These are phyloP conservation scores for Asclepias syriaca DNA, from an alignment of 257 asterid genomes.

Conservation along the genomic window DNA sequence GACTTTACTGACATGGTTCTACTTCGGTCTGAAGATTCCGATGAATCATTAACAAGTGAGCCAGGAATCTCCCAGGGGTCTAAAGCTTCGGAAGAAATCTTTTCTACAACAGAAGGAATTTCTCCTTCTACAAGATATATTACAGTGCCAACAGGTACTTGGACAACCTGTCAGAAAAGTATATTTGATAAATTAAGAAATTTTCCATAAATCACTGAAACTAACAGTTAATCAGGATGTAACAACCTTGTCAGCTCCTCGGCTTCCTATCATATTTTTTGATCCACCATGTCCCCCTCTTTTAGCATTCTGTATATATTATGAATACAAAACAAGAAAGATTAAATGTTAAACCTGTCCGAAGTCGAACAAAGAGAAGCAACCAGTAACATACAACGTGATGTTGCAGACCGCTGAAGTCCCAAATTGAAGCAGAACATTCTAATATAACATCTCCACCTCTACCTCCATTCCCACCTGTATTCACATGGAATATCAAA, in stretches of 20 bases:
- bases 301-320: slow-evolving; percentile 63
- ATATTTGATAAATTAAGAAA: slow-evolving; percentile 7
- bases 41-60: slow-evolving; percentile 34
- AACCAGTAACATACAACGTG: slow-evolving; percentile 53
- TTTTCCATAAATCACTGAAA: slow-evolving; percentile 3
- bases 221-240: slow-evolving; percentile 9
- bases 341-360: neutral
- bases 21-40: slow-evolving; percentile 29
- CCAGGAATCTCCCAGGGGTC: slow-evolving; percentile 95
- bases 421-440: slow-evolving; percentile 77
- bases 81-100: slow-evolving; percentile 44
- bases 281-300: slow-evolving; percentile 88
- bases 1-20: slow-evolving; percentile 17
- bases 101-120: slow-evolving; percentile 64
- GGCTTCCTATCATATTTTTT: slow-evolving; percentile 81
- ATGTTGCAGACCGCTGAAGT: slow-evolving; percentile 87
- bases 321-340: neutral
- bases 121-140: slow-evolving; percentile 79
- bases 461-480: slow-evolving; percentile 95
- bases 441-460: slow-evolving; percentile 93
- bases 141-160: slow-evolving; percentile 86
- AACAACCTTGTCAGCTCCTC: slow-evolving; percentile 85
- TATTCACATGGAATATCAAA: slow-evolving; percentile 17
- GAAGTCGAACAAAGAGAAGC: slow-evolving; percentile 8
- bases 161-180: slow-evolving; percentile 52